A percentile compares a stretch with the other conserved stretches of the same genome.
phyloP scores from a whole-genome alignment of 192 early-diverging fungal genomes.

The Mortierella hygrophila region DNA sequence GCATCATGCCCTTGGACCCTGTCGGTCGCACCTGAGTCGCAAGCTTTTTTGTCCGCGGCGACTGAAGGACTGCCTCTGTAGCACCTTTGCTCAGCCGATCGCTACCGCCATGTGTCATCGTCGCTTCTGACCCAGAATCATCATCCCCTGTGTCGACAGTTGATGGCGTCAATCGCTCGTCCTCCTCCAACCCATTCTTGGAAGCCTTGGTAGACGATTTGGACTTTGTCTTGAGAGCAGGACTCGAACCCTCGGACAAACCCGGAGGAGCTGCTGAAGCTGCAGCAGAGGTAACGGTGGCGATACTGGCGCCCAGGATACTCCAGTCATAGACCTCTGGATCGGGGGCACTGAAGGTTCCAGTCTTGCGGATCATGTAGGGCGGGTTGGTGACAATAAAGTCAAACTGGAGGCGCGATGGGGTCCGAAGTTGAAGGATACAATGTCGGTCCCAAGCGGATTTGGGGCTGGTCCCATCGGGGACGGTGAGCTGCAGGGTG shows the following conservation, averaged over 20 bases:
- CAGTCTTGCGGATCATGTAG: constrained; percentile 71
- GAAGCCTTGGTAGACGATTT: not conserved
- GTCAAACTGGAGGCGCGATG: constrained; percentile 59
- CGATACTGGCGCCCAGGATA: constrained; percentile 44
- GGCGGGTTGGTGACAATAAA: constrained; percentile 74
- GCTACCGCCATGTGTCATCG: not conserved
- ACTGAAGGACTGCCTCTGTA: not conserved
- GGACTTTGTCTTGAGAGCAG: not conserved
- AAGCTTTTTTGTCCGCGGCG: not conserved
- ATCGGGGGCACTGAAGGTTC: constrained; percentile 65
- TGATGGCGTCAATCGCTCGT: not conserved
- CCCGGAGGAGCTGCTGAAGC: not conserved
- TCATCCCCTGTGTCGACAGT: constrained; percentile 19
- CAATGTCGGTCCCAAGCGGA: constrained; percentile 58
- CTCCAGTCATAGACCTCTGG: constrained; percentile 62
- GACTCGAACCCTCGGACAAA: not conserved
- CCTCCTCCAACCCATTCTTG: not conserved
- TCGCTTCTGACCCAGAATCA: constrained; percentile 21
- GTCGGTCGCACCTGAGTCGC: not conserved
- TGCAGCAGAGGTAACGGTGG: not conserved
- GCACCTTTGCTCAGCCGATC: not conserved
- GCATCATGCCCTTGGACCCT: constrained; percentile 60
- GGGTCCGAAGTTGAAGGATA: constrained; percentile 56
- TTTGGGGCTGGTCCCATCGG: constrained; percentile 24
- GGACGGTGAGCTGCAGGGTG: constrained; percentile 60